Conservation (phyloP, 768 basidiomycete genomes). For the Boletus subparvulus region DNA sequence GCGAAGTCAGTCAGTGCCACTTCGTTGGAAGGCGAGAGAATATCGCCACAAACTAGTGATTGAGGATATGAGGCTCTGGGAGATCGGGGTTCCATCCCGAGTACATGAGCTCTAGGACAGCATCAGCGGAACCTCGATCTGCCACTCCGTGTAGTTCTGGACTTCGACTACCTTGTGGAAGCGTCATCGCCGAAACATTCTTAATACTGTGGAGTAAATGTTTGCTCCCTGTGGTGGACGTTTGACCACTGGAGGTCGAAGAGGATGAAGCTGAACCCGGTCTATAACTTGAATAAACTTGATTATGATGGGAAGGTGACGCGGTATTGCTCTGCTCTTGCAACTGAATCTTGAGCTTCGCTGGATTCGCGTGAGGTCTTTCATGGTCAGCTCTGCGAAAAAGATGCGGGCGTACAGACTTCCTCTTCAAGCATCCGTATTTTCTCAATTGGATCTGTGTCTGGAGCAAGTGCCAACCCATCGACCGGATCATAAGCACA, state of each 20-base stretch:
- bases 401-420: constrained; percentile 51
- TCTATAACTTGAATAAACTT: constrained; percentile 12
- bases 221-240: constrained; percentile 6
- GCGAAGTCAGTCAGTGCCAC: constrained; percentile 16
- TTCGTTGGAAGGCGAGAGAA: constrained; percentile 6
- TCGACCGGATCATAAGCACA: constrained; percentile 88
- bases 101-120: constrained; percentile 65
- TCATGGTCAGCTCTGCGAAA: not conserved
- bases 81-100: constrained; percentile 86
- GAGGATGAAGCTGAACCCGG: constrained; percentile 26
- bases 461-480: constrained; percentile 71
- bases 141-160: constrained; percentile 46
- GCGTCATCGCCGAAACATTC: not conserved
- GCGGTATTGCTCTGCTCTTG: constrained; percentile 48
- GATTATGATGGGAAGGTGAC: constrained; percentile 22
- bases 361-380: constrained; percentile 36
- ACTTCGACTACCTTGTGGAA: constrained; percentile 48
- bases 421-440: constrained; percentile 76
- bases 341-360: constrained; percentile 60
- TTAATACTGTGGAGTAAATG: not conserved
- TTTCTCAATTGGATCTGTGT: constrained; percentile 76
- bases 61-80: constrained; percentile 68
- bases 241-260: constrained; percentile 16
- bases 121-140: constrained; percentile 45
- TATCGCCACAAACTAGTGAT: constrained; percentile 64